Evolutionary conservation across 345 rosid genomes (phyloP).

Genomic region (Erucastrum elatum): DNA sequence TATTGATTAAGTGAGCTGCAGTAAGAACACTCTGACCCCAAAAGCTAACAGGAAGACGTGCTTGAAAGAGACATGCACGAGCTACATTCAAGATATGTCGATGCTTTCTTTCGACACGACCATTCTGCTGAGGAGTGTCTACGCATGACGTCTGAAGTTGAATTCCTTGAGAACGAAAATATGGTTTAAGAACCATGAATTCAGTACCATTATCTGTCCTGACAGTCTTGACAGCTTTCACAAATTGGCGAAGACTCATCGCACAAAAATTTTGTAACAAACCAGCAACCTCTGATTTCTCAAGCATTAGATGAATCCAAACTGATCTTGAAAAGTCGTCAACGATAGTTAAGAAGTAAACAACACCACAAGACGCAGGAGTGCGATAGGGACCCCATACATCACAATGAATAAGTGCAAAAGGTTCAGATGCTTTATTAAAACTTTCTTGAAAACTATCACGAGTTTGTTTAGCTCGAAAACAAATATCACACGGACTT

Average conservation of each 20-base stretch:
- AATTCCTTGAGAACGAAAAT: background rate
- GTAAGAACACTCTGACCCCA: background rate
- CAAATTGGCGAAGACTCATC: background rate
- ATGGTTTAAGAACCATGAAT: background rate
- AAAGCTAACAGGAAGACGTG: background rate
- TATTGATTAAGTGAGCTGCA: background rate
- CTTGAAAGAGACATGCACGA: background rate
- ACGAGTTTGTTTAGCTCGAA: background rate
- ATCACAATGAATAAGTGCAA: background rate
- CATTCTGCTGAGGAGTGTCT: background rate
- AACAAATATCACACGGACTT: background rate
- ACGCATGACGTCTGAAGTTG: background rate
- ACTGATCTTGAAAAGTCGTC: background rate
- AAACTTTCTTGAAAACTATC: background rate
- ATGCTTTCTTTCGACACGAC: background rate
- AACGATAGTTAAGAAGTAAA: background rate
- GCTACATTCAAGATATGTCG: background rate
- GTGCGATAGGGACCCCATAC: background rate
- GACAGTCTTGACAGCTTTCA: background rate
- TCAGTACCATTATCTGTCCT: background rate
- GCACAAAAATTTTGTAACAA: background rate
- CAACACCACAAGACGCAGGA: background rate
- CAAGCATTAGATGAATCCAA: background rate
- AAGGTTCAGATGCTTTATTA: background rate
- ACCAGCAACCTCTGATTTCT: background rate